A percentile compares a stretch with the other conserved stretches of the same genome.
phyloP scores from a whole-genome alignment of 805 yeast species.

The Geotrichum ghanense region DNA sequence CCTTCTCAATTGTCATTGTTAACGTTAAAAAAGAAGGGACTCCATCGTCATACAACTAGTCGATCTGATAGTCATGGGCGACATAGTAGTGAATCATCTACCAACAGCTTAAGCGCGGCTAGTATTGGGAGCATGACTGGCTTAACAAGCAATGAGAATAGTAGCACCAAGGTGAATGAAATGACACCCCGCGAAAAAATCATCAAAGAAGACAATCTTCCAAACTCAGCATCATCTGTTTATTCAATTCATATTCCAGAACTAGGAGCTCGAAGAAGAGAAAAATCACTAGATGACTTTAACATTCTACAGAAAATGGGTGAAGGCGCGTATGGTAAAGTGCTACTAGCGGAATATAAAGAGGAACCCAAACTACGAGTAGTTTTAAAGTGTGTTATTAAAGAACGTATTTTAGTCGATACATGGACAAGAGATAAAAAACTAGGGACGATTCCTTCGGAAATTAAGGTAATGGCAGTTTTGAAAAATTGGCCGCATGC shows the following conservation, averaged over 20 bases:
- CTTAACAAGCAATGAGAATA: conserved; percentile 6
- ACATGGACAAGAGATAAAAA: conserved; percentile 93
- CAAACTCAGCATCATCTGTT: neutral
- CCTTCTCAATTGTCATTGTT: conserved; percentile 50
- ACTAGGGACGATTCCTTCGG: conserved; percentile 92
- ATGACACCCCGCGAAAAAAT: neutral
- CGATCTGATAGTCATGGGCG: neutral
- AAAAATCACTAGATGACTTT: conserved; percentile 63
- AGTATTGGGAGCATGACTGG: conserved; percentile 3
- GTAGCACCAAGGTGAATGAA: conserved; percentile 6
- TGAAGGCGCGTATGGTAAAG: conserved; percentile 95
- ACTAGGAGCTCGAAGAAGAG: conserved; percentile 60
- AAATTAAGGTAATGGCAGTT: conserved; percentile 85
- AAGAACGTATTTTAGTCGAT: conserved; percentile 87
- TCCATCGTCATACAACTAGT: neutral
- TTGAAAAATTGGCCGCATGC: conserved; percentile 60
- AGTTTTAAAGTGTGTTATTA: conserved; percentile 80
- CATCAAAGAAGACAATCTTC: neutral
- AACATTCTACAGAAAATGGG: conserved; percentile 69
- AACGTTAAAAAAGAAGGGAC: conserved; percentile 3
- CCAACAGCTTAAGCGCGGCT: neutral
- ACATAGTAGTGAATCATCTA: conserved; percentile 2
- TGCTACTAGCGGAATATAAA: conserved; percentile 62
- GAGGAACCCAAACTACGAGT: conserved; percentile 53
- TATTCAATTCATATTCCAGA: conserved; percentile 19